Evolutionary conservation across 768 basidiomycete species (phyloP).

Genomic region (Tylopilus rubrobrunneus): DNA sequence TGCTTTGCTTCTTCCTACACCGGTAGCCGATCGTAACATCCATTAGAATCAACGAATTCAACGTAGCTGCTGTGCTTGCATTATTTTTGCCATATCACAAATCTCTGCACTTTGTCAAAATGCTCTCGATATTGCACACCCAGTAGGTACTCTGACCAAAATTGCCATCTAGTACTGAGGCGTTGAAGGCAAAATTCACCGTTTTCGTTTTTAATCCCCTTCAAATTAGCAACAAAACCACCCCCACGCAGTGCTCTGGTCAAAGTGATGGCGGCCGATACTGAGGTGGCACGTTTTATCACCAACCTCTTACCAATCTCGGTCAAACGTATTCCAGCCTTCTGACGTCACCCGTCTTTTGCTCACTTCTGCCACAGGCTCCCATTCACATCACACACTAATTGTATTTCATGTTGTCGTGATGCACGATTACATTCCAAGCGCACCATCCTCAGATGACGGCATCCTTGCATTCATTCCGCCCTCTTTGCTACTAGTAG

Average conservation of each 20-base stretch:
- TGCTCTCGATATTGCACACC: conserved; percentile 82
- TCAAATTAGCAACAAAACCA: conserved; percentile 72
- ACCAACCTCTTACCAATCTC: conserved; percentile 59
- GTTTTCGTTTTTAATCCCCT: conserved; percentile 69
- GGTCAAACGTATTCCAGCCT: conserved; percentile 36
- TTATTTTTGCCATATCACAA: conserved; percentile 95
- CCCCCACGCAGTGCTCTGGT: conserved; percentile 72
- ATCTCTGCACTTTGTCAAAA: conserved; percentile 89
- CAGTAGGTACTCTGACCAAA: conserved; percentile 40
- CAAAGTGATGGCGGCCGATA: conserved; percentile 68
- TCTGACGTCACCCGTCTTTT: background rate
- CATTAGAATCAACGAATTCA: conserved; percentile 89
- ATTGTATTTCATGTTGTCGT: conserved; percentile 79
- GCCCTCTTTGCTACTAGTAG: conserved; percentile 58
- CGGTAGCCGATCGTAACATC: background rate
- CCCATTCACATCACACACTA: conserved; percentile 60
- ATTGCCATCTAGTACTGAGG: background rate
- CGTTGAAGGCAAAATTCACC: conserved; percentile 49
- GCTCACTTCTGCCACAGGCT: conserved; percentile 24
- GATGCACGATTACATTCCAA: conserved; percentile 74
- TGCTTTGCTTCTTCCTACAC: conserved; percentile 12
- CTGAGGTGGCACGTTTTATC: conserved; percentile 71
- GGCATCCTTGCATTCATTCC: conserved; percentile 62
- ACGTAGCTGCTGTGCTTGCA: conserved; percentile 69
- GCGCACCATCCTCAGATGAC: conserved; percentile 55